Conservation (phyloP, 1,284 basidiomycete genomes). For the Rhodotorula mucilaginosa region DNA sequence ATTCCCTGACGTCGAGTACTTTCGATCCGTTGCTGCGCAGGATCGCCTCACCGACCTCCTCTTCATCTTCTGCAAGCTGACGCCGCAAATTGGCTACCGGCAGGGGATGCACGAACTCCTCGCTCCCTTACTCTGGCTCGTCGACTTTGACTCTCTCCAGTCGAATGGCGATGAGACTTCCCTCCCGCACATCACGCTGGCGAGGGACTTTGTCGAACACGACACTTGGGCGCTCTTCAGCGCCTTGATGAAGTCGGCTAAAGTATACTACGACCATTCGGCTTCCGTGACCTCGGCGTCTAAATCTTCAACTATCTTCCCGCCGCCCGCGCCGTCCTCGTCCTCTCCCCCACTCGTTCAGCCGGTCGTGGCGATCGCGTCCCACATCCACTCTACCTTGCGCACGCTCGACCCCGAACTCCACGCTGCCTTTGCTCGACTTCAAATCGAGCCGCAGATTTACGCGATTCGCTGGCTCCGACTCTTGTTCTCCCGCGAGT, state of each 20-base stretch:
- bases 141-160: slow-evolving; percentile 73
- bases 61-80: slow-evolving; percentile 73
- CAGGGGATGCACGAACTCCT: slow-evolving; percentile 96
- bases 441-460: slow-evolving; percentile 86
- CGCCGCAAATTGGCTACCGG: slow-evolving; percentile 75
- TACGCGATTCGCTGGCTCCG: slow-evolving; percentile 95
- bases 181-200: slow-evolving; percentile 54
- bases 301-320: not conserved
- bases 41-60: slow-evolving; percentile 77
- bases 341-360: slow-evolving; percentile 58
- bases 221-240: slow-evolving; percentile 81
- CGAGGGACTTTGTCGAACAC: slow-evolving; percentile 67
- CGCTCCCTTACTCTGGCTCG: slow-evolving; percentile 74
- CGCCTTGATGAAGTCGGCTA: slow-evolving; percentile 70
- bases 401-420: slow-evolving; percentile 77
- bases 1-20: slow-evolving; percentile 87
- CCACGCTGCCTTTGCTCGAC: slow-evolving; percentile 68
- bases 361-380: slow-evolving; percentile 78
- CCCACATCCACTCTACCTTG: slow-evolving; percentile 70
- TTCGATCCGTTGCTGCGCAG: slow-evolving; percentile 69
- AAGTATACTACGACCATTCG: slow-evolving; percentile 87
- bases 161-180: slow-evolving; percentile 48
- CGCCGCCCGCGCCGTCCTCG: not conserved
- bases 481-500: slow-evolving; percentile 83
- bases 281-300: slow-evolving; percentile 45